Conservation (phyloP, 176 grass and related monocot genomes). For the Luzula sylvatica region DNA sequence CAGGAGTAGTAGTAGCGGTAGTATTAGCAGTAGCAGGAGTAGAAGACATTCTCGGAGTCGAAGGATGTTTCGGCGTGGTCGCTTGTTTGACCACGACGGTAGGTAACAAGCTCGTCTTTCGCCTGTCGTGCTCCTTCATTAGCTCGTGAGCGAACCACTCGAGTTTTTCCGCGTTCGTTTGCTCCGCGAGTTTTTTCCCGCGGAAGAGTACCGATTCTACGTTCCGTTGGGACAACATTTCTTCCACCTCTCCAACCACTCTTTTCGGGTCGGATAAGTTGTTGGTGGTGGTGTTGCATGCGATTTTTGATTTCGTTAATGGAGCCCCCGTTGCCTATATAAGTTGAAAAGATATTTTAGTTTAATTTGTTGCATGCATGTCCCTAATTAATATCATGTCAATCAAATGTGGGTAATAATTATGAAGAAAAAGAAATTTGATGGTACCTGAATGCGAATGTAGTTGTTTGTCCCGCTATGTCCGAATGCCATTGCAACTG, state of each 20-base stretch:
- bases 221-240: conserved; percentile 68
- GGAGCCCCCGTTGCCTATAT: conserved; percentile 35
- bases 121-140: conserved; percentile 53
- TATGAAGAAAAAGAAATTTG: conserved; percentile 6
- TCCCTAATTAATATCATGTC: too few species aligned
- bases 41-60: background rate
- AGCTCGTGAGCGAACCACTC: conserved; percentile 70
- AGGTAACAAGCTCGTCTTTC: conserved; percentile 24
- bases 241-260: conserved; percentile 25
- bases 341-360: background rate
- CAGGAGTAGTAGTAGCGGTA: conserved; percentile 4
- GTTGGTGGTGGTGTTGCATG: conserved; percentile 8
- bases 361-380: too few species aligned
- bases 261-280: background rate
- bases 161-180: conserved; percentile 76
- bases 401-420: background rate
- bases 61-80: conserved; percentile 27
- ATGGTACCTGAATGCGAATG: conserved; percentile 70
- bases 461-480: conserved; percentile 76
- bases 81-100: conserved; percentile 29
- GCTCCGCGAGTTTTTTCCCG: conserved; percentile 58
- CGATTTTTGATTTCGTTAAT: conserved; percentile 9
- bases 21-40: background rate
- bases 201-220: conserved; percentile 72
- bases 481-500: conserved; percentile 95